Evolutionary conservation across 1,284 basidiomycete species (phyloP).

Genomic region (Marasmius oreades): DNA sequence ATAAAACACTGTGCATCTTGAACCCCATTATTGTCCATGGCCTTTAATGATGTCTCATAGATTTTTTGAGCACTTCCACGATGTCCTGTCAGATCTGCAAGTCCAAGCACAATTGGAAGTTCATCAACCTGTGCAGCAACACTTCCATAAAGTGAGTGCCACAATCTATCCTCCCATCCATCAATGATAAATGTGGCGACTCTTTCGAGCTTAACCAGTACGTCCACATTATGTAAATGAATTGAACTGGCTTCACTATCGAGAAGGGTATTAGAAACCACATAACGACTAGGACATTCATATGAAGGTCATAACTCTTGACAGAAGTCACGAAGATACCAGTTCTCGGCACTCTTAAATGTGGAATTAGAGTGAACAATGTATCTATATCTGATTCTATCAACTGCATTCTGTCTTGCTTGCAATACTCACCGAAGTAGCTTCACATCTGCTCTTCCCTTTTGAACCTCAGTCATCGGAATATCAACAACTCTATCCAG

Average conservation of each 20-base stretch:
- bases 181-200: conserved; percentile 1
- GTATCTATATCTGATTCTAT: not conserved
- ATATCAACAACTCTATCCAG: not conserved
- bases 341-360: not conserved
- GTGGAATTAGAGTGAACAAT: not conserved
- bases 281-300: not conserved
- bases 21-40: not conserved
- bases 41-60: not conserved
- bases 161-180: not conserved
- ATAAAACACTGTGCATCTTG: not conserved
- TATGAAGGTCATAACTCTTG: not conserved
- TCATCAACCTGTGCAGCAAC: conserved; percentile 2
- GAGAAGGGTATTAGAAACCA: not conserved
- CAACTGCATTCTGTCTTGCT: not conserved
- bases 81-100: not conserved
- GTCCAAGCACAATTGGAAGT: not conserved
- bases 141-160: not conserved
- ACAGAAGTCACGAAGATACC: not conserved
- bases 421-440: not conserved
- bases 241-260: not conserved
- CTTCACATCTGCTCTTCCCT: not conserved
- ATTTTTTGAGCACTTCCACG: not conserved
- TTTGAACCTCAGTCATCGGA: not conserved
- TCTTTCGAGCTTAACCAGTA: not conserved
- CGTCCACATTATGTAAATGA: not conserved